Conservation (phyloP, 352 stramenopile genomes). For the Pythium plurisporium region DNA sequence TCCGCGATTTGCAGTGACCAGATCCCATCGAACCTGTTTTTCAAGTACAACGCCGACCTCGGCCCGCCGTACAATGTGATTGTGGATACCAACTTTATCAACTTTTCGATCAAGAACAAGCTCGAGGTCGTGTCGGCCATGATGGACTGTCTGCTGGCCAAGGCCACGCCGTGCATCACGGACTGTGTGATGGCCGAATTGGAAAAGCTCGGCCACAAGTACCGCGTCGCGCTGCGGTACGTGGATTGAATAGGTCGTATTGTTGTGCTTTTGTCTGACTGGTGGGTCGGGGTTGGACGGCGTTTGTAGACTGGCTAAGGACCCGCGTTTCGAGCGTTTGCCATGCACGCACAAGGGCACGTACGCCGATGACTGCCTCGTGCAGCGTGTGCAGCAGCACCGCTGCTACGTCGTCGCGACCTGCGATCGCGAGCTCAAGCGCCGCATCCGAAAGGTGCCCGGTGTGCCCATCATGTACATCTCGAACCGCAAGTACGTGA, state of each 20-base stretch:
- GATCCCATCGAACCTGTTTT: slow-evolving; percentile 97
- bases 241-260: slow-evolving; percentile 1
- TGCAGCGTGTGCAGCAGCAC: slow-evolving; percentile 90
- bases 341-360: slow-evolving; percentile 97
- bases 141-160: slow-evolving; percentile 99
- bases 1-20: slow-evolving; percentile 72
- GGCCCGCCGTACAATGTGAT: slow-evolving; percentile 98
- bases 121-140: slow-evolving; percentile 98
- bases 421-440: slow-evolving; percentile 99
- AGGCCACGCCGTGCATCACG: slow-evolving; percentile 96
- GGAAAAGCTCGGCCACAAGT: slow-evolving; percentile 99
- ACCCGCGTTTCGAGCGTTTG: slow-evolving; percentile 98
- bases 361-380: slow-evolving; percentile 99
- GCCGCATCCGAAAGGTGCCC: slow-evolving; percentile 98
- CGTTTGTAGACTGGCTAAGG: slow-evolving; percentile 91
- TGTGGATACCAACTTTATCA: slow-evolving; percentile 99
- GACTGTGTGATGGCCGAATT: slow-evolving; percentile 99
- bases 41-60: slow-evolving; percentile 99
- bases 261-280: no score
- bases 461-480: slow-evolving; percentile 99
- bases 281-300: no score
- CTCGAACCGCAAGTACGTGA: slow-evolving; percentile 98
- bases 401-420: slow-evolving; percentile 99
- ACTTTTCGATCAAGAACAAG: slow-evolving; percentile 99
- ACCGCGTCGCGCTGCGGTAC: slow-evolving; percentile 84